phyloP scores from a whole-genome alignment of 2,329 filamentous ascomycete genomes.

The Aspergillus latus region DNA sequence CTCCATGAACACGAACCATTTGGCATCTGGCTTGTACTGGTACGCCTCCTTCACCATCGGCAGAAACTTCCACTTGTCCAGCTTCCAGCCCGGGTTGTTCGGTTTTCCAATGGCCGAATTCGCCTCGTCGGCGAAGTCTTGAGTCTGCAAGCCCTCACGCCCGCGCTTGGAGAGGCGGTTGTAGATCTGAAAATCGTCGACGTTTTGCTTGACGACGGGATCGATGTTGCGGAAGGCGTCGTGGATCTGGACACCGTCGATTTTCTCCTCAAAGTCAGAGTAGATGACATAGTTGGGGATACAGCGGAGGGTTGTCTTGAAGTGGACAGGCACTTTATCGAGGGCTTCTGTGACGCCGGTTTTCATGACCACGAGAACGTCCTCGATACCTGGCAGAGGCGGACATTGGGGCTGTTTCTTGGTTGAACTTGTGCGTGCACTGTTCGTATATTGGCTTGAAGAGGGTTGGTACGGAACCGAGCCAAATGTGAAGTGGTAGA shows the following conservation, averaged over 20 bases:
- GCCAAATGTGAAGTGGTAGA: constrained; percentile 59
- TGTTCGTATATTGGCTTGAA: neutral
- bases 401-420: constrained; percentile 27
- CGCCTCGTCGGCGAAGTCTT: constrained; percentile 39
- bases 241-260: constrained; percentile 52
- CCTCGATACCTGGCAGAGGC: constrained; percentile 44
- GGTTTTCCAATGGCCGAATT: constrained; percentile 42
- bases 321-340: constrained; percentile 56
- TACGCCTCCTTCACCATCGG: constrained; percentile 55
- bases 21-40: constrained; percentile 46
- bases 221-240: constrained; percentile 52
- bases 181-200: constrained; percentile 55
- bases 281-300: constrained; percentile 58
- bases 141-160: constrained; percentile 42
- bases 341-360: constrained; percentile 59
- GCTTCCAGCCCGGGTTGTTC: constrained; percentile 51
- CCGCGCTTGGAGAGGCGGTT: constrained; percentile 48
- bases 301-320: constrained; percentile 56
- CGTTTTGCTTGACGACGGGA: constrained; percentile 36
- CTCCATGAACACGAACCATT: constrained; percentile 62
- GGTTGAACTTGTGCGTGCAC: constrained; percentile 6
- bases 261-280: constrained; percentile 57
- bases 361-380: constrained; percentile 58
- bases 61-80: constrained; percentile 61
- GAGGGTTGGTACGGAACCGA: constrained; percentile 54